Evolutionary conservation across 2,329 filamentous ascomycete genomes (phyloP).

Genomic region (Colletotrichum sp.): DNA sequence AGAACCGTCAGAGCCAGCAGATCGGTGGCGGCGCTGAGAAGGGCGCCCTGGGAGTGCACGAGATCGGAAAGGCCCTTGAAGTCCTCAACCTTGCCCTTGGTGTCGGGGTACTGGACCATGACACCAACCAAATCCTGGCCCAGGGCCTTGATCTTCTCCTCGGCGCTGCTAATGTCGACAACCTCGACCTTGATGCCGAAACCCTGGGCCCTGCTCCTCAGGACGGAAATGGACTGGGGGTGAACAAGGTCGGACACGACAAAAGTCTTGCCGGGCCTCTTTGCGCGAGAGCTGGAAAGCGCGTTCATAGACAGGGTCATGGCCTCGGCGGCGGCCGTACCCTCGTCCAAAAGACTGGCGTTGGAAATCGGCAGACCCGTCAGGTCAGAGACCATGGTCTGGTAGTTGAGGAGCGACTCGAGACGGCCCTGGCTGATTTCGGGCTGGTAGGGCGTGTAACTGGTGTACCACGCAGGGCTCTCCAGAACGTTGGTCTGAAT

Average conservation of each 20-base stretch:
- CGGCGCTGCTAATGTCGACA: conserved; percentile 72
- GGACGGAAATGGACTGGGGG: conserved; percentile 83
- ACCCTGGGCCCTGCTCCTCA: conserved; percentile 86
- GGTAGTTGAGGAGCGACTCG: conserved; percentile 93
- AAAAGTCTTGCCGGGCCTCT: conserved; percentile 78
- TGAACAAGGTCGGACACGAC: conserved; percentile 84
- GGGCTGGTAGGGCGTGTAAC: conserved; percentile 95
- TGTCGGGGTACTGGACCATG: conserved; percentile 94
- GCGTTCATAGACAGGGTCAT: conserved; percentile 91
- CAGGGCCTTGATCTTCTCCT: conserved; percentile 71
- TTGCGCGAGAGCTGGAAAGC: conserved; percentile 73
- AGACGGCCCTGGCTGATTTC: conserved; percentile 96
- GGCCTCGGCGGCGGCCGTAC: conserved; percentile 90
- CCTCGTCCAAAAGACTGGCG: conserved; percentile 88
- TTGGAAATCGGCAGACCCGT: conserved; percentile 89
- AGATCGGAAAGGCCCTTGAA: conserved; percentile 76
- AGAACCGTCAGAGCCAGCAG: conserved; percentile 85
- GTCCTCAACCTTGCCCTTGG: conserved; percentile 78
- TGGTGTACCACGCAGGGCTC: conserved; percentile 96
- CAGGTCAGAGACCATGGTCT: conserved; percentile 89
- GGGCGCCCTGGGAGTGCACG: conserved; percentile 78
- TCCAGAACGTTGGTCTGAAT: conserved; percentile 93
- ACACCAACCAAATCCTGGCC: conserved; percentile 87
- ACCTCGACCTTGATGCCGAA: conserved; percentile 83
- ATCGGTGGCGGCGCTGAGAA: conserved; percentile 89